phyloP scores from a whole-genome alignment of 345 rosid genomes.

The Firmiana major region DNA sequence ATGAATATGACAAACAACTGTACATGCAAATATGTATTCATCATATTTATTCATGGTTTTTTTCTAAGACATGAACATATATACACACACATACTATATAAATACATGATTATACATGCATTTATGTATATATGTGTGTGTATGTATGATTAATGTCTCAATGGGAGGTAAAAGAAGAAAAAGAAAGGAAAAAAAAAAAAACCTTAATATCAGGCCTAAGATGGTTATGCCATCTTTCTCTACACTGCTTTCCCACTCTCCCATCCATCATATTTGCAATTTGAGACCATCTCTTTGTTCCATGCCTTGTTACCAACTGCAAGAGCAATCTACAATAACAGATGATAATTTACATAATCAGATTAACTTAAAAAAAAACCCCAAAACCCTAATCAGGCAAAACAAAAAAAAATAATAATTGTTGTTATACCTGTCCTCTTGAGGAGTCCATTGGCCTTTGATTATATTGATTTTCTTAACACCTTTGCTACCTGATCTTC shows the following conservation, averaged over 20 bases:
- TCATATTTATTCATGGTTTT: background rate
- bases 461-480: slow-evolving; percentile 30
- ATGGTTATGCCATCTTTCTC: slow-evolving; percentile 94
- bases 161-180: background rate
- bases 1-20: background rate
- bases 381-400: background rate
- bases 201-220: slow-evolving; percentile 83
- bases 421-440: slow-evolving; percentile 48
- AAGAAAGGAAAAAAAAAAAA: background rate
- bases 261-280: slow-evolving; percentile 58
- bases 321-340: slow-evolving; percentile 39
- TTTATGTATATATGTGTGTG: background rate
- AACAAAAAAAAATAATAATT: background rate
- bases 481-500: slow-evolving; percentile 16
- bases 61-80: background rate
- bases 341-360: background rate
- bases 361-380: background rate
- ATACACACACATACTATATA: background rate
- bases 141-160: background rate
- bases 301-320: slow-evolving; percentile 47
- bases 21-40: background rate
- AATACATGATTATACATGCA: background rate
- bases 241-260: slow-evolving; percentile 77
- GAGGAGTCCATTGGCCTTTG: slow-evolving; percentile 72
- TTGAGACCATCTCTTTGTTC: slow-evolving; percentile 66